phyloP scores from a whole-genome alignment of 371 early-diverging fungal species.

The Mucor circinelloides region DNA sequence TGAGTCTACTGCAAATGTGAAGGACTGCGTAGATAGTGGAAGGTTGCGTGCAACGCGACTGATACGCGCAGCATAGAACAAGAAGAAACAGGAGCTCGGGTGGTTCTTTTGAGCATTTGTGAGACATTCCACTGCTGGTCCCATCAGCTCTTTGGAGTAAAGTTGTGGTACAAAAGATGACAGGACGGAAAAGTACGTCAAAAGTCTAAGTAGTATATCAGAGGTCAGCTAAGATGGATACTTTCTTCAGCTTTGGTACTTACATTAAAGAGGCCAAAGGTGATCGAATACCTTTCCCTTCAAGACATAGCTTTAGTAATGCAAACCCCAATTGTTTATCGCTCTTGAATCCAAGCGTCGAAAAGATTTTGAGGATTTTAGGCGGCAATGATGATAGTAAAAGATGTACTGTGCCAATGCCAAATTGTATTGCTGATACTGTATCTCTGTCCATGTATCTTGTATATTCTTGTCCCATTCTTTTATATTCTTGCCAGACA shows the following conservation, averaged over 20 bases:
- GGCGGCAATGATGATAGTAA: slow-evolving; percentile 52
- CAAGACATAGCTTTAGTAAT: slow-evolving; percentile 50
- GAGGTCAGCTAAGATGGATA: neutral
- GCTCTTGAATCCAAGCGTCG: slow-evolving; percentile 48
- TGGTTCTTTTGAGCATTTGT: slow-evolving; percentile 42
- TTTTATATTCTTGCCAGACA: slow-evolving; percentile 40
- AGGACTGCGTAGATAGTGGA: slow-evolving; percentile 30
- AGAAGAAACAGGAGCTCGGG: slow-evolving; percentile 54
- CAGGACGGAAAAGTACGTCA: slow-evolving; percentile 26
- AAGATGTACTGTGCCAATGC: slow-evolving; percentile 54
- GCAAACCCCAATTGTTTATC: slow-evolving; percentile 57
- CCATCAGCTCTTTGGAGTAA: slow-evolving; percentile 18
- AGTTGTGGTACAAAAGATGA: slow-evolving; percentile 28
- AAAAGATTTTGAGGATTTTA: slow-evolving; percentile 46
- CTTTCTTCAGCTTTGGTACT: neutral
- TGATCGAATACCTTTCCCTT: slow-evolving; percentile 51
- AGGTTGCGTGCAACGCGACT: slow-evolving; percentile 34
- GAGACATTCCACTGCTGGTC: slow-evolving; percentile 49
- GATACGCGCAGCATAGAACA: slow-evolving; percentile 50
- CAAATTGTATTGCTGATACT: slow-evolving; percentile 38
- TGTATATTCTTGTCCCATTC: slow-evolving; percentile 38
- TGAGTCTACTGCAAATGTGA: slow-evolving; percentile 22
- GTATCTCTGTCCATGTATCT: slow-evolving; percentile 40
- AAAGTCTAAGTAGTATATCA: slow-evolving; percentile 9
- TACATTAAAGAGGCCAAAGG: slow-evolving; percentile 56